Evolutionary conservation across 2,329 filamentous ascomycete genomes (phyloP).

Genomic region (Alternaria brassicae): DNA sequence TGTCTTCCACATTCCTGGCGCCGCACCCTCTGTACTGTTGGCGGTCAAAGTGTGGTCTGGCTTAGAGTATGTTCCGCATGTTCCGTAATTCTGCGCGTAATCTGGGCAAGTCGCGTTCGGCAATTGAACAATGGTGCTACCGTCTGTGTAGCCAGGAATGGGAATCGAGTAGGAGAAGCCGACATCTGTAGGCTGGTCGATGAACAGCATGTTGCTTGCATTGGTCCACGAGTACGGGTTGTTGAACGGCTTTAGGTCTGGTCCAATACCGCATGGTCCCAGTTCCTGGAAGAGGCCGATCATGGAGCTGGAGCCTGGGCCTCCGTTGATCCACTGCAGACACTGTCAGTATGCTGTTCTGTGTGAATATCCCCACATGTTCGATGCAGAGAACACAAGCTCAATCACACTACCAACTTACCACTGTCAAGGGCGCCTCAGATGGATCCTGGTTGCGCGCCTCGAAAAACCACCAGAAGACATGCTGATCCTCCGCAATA

Average conservation of each 20-base stretch:
- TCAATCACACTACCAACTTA: background rate
- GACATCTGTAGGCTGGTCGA: constrained; percentile 70
- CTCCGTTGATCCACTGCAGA: constrained; percentile 60
- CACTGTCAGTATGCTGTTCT: background rate
- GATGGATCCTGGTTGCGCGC: constrained; percentile 58
- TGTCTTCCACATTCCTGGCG: constrained; percentile 67
- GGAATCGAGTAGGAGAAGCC: constrained; percentile 64
- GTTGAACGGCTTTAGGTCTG: constrained; percentile 57
- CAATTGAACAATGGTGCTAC: constrained; percentile 52
- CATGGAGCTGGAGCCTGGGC: constrained; percentile 66
- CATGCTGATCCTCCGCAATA: constrained; percentile 59
- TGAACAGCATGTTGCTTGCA: constrained; percentile 71
- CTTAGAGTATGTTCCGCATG: constrained; percentile 65
- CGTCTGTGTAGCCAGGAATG: constrained; percentile 51
- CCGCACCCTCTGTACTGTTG: constrained; percentile 61
- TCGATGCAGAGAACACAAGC: background rate
- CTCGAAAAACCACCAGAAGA: constrained; percentile 66
- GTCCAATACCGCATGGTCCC: constrained; percentile 61
- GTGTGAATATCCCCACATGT: too few relatives aligned
- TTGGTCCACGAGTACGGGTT: constrained; percentile 71
- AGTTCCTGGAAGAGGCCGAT: constrained; percentile 62
- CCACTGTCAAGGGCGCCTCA: constrained; percentile 63
- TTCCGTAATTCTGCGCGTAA: constrained; percentile 52
- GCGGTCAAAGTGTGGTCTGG: constrained; percentile 60
- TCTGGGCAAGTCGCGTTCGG: constrained; percentile 59